These are phyloP conservation scores for Circinella umbellata DNA, from an alignment of 371 early-diverging fungal genomes.

Conservation along the genomic window DNA sequence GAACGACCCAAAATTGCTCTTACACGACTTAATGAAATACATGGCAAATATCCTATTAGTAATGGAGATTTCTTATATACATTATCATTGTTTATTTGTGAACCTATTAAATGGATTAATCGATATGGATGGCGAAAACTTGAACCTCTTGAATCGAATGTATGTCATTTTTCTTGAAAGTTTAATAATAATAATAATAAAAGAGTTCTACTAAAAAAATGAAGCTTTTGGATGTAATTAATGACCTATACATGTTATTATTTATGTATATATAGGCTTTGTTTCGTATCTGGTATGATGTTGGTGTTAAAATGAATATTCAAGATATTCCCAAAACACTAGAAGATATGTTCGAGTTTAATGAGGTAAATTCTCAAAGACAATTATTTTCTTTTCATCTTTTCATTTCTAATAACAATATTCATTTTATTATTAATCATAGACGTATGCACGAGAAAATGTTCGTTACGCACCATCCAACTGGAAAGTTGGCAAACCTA, in stretches of 20 bases:
- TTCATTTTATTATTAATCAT: not conserved
- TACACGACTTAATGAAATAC: slow-evolving; percentile 54
- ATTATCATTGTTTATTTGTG: slow-evolving; percentile 48
- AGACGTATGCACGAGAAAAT: slow-evolving; percentile 19
- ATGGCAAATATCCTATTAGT: slow-evolving; percentile 51
- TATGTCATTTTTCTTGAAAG: not conserved
- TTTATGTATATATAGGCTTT: slow-evolving; percentile 17
- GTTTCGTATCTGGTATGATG: slow-evolving; percentile 47
- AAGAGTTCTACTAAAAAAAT: not conserved
- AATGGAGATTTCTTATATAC: slow-evolving; percentile 60
- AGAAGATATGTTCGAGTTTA: slow-evolving; percentile 41
- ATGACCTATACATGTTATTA: not conserved
- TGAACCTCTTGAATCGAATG: slow-evolving; percentile 49
- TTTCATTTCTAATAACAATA: not conserved
- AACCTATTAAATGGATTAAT: slow-evolving; percentile 51
- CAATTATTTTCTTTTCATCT: not conserved
- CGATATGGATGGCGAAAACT: slow-evolving; percentile 51
- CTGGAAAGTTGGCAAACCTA: slow-evolving; percentile 31
- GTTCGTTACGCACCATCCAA: slow-evolving; percentile 27
- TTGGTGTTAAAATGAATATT: slow-evolving; percentile 51
- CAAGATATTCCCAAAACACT: slow-evolving; percentile 55
- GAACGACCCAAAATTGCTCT: slow-evolving; percentile 35
- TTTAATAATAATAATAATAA: too few species aligned
- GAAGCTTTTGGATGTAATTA: too few species aligned
- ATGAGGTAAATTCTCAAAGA: not conserved